Conservation (phyloP, 2,329 filamentous ascomycete species). For the Epichloe coenophiala region DNA sequence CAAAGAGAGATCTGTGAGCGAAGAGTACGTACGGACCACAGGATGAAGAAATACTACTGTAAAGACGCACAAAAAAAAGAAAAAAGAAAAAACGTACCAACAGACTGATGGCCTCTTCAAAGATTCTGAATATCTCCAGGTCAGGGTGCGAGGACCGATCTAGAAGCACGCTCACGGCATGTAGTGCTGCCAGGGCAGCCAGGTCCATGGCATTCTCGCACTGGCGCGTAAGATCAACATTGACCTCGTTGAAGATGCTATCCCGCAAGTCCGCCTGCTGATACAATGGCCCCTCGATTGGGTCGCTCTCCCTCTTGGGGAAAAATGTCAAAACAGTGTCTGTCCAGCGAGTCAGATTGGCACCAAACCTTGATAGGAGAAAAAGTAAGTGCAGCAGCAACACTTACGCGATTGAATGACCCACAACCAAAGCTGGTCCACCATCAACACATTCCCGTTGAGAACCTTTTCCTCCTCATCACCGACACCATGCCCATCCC, state of each 20-base stretch:
- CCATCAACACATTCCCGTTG: conserved; percentile 49
- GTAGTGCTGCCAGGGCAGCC: conserved; percentile 46
- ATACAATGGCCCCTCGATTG: conserved; percentile 40
- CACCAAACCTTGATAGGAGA: too few relatives aligned
- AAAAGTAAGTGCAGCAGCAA: not conserved
- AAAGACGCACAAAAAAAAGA: not conserved
- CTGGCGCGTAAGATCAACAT: conserved; percentile 47
- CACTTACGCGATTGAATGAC: conserved; percentile 37
- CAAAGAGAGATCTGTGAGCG: not conserved
- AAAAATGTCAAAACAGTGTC: conserved; percentile 42
- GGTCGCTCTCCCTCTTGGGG: conserved; percentile 38
- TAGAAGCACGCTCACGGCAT: conserved; percentile 48
- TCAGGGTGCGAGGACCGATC: conserved; percentile 47
- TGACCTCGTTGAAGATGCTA: conserved; percentile 52
- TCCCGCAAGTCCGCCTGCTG: conserved; percentile 49
- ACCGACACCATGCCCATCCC: conserved; percentile 8
- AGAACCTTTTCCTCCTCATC: conserved; percentile 26
- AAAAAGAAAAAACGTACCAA: conserved; percentile 26
- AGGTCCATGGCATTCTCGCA: conserved; percentile 50
- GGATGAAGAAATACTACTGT: not conserved
- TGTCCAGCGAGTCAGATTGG: conserved; percentile 12
- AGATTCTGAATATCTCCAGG: conserved; percentile 50
- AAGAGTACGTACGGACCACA: not conserved
- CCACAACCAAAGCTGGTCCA: conserved; percentile 54
- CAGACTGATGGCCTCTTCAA: conserved; percentile 52